Conservation (phyloP, 225 moss, liverwort and hornwort species). For the Pleurozium schreberi region DNA sequence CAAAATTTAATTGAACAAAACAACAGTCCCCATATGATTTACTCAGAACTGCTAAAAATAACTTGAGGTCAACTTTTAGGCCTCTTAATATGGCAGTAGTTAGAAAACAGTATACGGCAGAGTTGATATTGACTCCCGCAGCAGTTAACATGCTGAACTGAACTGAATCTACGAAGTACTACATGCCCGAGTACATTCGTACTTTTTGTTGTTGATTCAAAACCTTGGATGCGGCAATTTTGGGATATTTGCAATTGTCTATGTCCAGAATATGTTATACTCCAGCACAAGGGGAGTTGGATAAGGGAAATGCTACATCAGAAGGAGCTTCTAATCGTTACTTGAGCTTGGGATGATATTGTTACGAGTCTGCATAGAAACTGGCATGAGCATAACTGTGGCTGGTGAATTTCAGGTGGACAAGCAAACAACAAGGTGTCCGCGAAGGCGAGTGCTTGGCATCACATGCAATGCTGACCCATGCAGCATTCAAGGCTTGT, state of each 20-base stretch:
- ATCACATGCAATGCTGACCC: constrained; percentile 65
- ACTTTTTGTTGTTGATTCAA: background rate
- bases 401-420: constrained; percentile 35
- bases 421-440: constrained; percentile 75
- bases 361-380: background rate
- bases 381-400: background rate
- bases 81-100: background rate
- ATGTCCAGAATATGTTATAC: background rate
- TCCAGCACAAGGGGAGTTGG: background rate
- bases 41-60: background rate
- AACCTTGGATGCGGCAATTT: background rate
- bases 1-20: background rate
- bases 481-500: constrained; percentile 41
- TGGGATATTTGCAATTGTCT: background rate
- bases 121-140: background rate
- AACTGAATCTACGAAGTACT: background rate
- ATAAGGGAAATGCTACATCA: background rate
- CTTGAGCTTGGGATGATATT: background rate
- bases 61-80: background rate
- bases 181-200: background rate
- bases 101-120: background rate
- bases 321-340: background rate
- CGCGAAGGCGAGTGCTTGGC: constrained; percentile 55
- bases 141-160: background rate
- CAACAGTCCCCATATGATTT: no score